These are phyloP conservation scores for Sedum album DNA, from an alignment of 164 flowering plant genomes.

Conservation along the genomic window DNA sequence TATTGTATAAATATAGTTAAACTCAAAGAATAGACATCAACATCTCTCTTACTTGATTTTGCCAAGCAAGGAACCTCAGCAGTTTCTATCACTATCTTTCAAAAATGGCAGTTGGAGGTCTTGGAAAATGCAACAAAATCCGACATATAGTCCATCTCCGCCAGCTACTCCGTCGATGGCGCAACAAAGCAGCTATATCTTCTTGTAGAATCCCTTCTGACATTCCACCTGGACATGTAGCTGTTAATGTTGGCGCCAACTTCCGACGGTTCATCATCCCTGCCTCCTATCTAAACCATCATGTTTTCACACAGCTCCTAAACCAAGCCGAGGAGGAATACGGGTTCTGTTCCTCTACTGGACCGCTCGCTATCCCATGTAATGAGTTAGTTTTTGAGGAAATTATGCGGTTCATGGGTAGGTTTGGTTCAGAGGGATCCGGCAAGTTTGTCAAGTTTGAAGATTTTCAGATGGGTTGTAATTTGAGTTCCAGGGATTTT, in stretches of 20 bases:
- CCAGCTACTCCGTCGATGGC: background rate
- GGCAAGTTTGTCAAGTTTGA: background rate
- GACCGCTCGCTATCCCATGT: slow-evolving; percentile 2
- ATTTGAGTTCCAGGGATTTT: background rate
- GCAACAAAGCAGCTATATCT: background rate
- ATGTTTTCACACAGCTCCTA: background rate
- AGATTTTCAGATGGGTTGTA: background rate
- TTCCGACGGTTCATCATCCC: slow-evolving; percentile 2
- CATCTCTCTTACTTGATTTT: background rate
- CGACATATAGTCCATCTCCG: too few relatives aligned
- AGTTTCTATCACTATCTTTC: background rate
- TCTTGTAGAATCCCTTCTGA: background rate
- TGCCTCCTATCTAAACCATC: background rate
- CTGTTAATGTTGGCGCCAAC: background rate
- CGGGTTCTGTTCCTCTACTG: background rate
- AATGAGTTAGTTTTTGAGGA: background rate
- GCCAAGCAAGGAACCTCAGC: background rate
- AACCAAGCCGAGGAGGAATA: slow-evolving; percentile 1
- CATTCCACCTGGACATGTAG: background rate
- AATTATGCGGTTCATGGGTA: background rate
- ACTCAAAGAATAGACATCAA: background rate
- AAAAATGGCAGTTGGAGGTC: background rate
- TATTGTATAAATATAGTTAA: background rate
- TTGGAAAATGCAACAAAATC: too few relatives aligned
- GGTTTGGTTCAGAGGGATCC: background rate